A percentile compares a stretch with the other conserved stretches of the same genome.
phyloP scores from a whole-genome alignment of 1,284 basidiomycete genomes.

The Clitocybe nebularis region DNA sequence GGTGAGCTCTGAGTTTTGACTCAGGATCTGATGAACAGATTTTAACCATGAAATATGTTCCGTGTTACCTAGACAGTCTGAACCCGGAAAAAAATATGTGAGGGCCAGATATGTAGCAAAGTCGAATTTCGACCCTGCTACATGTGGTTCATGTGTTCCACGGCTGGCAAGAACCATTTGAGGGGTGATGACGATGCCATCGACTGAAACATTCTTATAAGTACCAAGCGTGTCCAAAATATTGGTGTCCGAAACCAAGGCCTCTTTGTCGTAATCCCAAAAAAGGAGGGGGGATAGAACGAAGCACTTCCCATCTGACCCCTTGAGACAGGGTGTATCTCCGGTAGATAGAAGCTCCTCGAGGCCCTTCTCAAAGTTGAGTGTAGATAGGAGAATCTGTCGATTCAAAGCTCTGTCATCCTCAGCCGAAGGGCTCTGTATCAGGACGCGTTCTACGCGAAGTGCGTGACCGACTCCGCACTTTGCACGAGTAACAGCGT shows the following conservation, averaged over 20 bases:
- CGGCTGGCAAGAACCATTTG: conserved; percentile 76
- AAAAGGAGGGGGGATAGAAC: conserved; percentile 70
- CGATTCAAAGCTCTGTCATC: conserved; percentile 57
- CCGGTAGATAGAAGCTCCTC: conserved; percentile 38
- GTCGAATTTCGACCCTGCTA: conserved; percentile 44
- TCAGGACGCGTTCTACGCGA: conserved; percentile 73
- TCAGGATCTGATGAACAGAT: conserved; percentile 45
- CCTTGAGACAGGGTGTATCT: conserved; percentile 48
- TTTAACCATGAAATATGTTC: conserved; percentile 65
- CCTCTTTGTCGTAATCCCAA: conserved; percentile 61
- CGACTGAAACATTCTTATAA: conserved; percentile 48
- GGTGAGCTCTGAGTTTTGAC: conserved; percentile 39
- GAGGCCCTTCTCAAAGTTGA: conserved; percentile 60
- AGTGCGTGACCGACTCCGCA: conserved; percentile 72
- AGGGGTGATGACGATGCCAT: conserved; percentile 60
- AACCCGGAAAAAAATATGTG: conserved; percentile 75
- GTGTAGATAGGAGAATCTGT: conserved; percentile 56
- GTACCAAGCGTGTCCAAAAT: conserved; percentile 55
- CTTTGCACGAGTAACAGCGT: conserved; percentile 67
- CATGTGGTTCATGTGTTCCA: conserved; percentile 48
- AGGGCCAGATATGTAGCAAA: conserved; percentile 69
- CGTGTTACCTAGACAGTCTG: conserved; percentile 57
- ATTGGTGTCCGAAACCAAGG: conserved; percentile 49
- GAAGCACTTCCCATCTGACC: conserved; percentile 51
- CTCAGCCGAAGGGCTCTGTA: conserved; percentile 52